Evolutionary conservation across 2,329 filamentous ascomycete species (phyloP), one percentile per base, ranked within the genome.

Genomic region (Claviceps sp.): DNA sequence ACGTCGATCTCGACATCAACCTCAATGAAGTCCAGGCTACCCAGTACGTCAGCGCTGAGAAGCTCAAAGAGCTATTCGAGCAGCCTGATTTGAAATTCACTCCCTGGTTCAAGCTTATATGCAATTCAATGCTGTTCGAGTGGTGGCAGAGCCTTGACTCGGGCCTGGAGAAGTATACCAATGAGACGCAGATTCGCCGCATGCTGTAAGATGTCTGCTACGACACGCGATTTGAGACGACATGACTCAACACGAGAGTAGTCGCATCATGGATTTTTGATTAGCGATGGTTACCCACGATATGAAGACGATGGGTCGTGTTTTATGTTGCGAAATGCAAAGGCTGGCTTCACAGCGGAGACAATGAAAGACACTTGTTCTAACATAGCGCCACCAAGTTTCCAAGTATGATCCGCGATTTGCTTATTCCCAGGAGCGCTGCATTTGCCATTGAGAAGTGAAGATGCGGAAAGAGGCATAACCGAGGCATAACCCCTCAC

Each of bases 31-130:
- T 89, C 47, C 81, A 82, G 63, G 91, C 86, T 58, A 87, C 85
- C 22, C 78, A 82, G 67, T 98, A 94, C 62, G 90, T 96, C 55
- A 83, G 83, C 22, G 78, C 86, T 42, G 84, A 89, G 24, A 83
- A 89, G 61, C 76, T 98, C 59, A 93, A 88, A 76, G 66, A 77
- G 60, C 87, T 91, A 77, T 96, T 98, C 68, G 73, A 83, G 62
- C 85, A 96, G 63, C 81, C 85, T 3, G 76, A 71, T 50, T 76
- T 95, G 61, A 86, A 84, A 62, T 97, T 97, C 69, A 98, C 93
- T 0, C 93, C 93, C 1, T 98, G 93, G 93, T 98, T 98, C 76
- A 95, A 95, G 77, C 83, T 98, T 60, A 97, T 98, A 64, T 98
- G 93, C 77, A 79, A 97, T 68, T 89, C 88, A 48, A 90, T 97